phyloP scores from a whole-genome alignment of 2,329 filamentous ascomycete species.

The Hortaea werneckii region DNA sequence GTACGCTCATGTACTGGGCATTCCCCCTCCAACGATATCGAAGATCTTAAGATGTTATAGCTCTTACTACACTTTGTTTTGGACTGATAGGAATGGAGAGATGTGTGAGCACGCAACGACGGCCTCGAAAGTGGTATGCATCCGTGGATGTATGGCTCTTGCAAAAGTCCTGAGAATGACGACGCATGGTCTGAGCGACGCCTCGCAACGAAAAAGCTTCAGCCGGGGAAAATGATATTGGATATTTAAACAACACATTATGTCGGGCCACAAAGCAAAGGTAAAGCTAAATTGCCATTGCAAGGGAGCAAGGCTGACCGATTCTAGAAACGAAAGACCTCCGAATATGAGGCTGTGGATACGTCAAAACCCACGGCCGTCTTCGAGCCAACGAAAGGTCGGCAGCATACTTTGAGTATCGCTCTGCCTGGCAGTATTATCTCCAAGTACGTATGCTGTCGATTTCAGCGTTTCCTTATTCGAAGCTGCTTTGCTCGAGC shows the following conservation, averaged over 20 bases:
- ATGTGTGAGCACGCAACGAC: too few species aligned
- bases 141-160: too few species aligned
- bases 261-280: conserved; percentile 7
- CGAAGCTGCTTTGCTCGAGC: too few species aligned
- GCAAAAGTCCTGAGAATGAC: too few species aligned
- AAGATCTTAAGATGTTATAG: too few species aligned
- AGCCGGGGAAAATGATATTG: not conserved
- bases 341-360: conserved; percentile 27
- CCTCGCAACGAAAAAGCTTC: not conserved
- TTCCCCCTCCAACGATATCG: too few species aligned
- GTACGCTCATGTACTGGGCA: too few species aligned
- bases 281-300: not conserved
- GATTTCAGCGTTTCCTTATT: not conserved
- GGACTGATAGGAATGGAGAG: too few species aligned
- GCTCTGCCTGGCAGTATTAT: conserved; percentile 71
- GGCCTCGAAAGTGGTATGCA: too few species aligned
- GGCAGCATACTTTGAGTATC: conserved; percentile 65
- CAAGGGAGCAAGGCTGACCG: not conserved
- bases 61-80: too few species aligned
- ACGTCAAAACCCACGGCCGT: conserved; percentile 59
- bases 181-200: too few species aligned
- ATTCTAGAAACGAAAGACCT: conserved; percentile 4
- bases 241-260: not conserved
- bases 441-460: conserved; percentile 46
- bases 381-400: conserved; percentile 54